Percentiles rank a stretch among this genome's conserved stretches.
phyloP scores from a whole-genome alignment of 129 eudicot species.

The Dittrichia graveolens region DNA sequence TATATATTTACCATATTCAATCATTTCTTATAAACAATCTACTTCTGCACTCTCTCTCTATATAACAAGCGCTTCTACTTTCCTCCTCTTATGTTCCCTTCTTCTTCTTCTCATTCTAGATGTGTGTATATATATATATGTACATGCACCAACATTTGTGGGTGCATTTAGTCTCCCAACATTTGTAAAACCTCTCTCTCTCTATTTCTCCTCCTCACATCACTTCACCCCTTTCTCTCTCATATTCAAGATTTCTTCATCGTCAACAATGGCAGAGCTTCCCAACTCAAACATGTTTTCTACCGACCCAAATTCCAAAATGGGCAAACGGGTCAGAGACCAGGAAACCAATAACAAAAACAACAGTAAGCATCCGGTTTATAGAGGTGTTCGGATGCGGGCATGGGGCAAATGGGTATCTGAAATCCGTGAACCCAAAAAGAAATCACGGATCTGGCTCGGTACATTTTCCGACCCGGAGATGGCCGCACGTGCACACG shows the following conservation, averaged over 20 bases:
- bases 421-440: slow-evolving; percentile 46
- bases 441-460: slow-evolving; percentile 48
- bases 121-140: slow-evolving; percentile 13
- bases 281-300: not conserved
- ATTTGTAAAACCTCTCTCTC: slow-evolving; percentile 28
- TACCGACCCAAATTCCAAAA: slow-evolving; percentile 14
- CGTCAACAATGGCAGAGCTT: slow-evolving; percentile 13
- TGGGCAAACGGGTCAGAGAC: slow-evolving; percentile 22
- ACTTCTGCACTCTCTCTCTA: too few species aligned
- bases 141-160: slow-evolving; percentile 35
- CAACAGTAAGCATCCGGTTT: slow-evolving; percentile 36
- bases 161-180: slow-evolving; percentile 36
- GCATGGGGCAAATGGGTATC: slow-evolving; percentile 50
- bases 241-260: slow-evolving; percentile 20
- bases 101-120: slow-evolving; percentile 2
- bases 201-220: slow-evolving; percentile 27
- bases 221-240: slow-evolving; percentile 14
- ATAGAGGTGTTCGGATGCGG: slow-evolving; percentile 45
- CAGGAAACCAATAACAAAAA: slow-evolving; percentile 7
- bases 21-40: too few species aligned
- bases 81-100: not conserved
- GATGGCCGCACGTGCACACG: slow-evolving; percentile 51
- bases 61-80: too few species aligned
- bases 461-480: slow-evolving; percentile 46
- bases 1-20: too few species aligned